Evolutionary conservation across 2,329 filamentous ascomycete genomes (phyloP).

Genomic region (Aspergillus alliaceus): DNA sequence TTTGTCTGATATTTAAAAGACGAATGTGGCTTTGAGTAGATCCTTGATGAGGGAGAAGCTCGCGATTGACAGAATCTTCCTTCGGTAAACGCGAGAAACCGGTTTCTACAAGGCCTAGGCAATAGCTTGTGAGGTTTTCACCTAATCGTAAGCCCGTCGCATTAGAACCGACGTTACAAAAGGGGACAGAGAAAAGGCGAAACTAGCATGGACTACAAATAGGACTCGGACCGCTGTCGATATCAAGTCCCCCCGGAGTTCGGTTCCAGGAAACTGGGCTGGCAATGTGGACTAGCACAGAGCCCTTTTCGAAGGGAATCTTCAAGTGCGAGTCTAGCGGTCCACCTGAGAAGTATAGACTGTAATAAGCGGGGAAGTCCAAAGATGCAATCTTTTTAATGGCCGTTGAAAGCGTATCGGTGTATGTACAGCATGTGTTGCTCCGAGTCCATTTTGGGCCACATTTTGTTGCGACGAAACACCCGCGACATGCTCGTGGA

Average conservation of each 20-base stretch:
- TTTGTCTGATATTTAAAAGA: constrained; percentile 15
- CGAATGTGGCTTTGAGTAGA: constrained; percentile 15
- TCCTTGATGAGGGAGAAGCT: constrained; percentile 17
- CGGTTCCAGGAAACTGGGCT: constrained; percentile 14
- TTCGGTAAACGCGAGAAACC: constrained; percentile 22
- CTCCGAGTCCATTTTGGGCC: constrained; percentile 33
- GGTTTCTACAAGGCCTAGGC: constrained; percentile 21
- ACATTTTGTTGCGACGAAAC: constrained; percentile 32
- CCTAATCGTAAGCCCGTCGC: constrained; percentile 1
- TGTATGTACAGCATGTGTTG: constrained; percentile 37
- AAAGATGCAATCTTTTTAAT: constrained; percentile 32
- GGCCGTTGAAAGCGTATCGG: constrained; percentile 27
- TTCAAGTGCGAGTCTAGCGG: constrained; percentile 21
- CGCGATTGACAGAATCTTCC: background rate
- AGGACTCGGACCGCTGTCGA: constrained; percentile 18
- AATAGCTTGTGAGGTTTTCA: constrained; percentile 19
- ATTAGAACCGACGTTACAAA: no score
- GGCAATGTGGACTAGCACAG: constrained; percentile 35
- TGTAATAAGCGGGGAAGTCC: constrained; percentile 42
- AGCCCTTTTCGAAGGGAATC: constrained; percentile 28
- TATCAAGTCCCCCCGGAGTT: constrained; percentile 13
- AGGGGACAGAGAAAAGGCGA: background rate
- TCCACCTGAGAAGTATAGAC: constrained; percentile 33
- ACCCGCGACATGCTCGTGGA: constrained; percentile 38
- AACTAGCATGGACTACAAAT: constrained; percentile 24